phyloP scores from a whole-genome alignment of 2,329 filamentous ascomycete genomes.

The Arthrobotrys entomopaga region DNA sequence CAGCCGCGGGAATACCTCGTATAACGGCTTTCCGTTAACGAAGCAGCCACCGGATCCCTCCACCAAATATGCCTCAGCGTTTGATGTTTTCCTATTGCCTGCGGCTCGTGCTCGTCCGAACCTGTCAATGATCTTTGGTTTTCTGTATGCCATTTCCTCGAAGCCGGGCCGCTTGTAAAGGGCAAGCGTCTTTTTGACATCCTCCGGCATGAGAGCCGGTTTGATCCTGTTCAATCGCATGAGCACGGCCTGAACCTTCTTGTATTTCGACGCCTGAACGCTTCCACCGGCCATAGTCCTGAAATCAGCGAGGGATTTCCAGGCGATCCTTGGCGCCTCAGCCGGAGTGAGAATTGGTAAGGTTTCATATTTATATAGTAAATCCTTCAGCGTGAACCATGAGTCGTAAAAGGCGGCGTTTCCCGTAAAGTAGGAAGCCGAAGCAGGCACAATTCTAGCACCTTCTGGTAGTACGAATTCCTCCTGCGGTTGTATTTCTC shows the following conservation, averaged over 20 bases:
- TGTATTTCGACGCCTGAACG: constrained; percentile 80
- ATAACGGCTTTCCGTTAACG: constrained; percentile 88
- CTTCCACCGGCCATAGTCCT: constrained; percentile 75
- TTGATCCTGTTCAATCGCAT: constrained; percentile 87
- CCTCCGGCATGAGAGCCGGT: constrained; percentile 76
- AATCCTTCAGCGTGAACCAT: constrained; percentile 76
- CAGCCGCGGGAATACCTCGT: constrained; percentile 82
- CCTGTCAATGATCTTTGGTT: constrained; percentile 66
- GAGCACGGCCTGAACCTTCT: constrained; percentile 77
- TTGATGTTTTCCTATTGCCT: constrained; percentile 86
- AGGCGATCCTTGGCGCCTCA: constrained; percentile 78
- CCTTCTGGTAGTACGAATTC: constrained; percentile 31
- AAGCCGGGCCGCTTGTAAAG: constrained; percentile 81
- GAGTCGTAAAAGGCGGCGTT: constrained; percentile 87
- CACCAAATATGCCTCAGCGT: constrained; percentile 85
- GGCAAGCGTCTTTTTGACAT: constrained; percentile 73
- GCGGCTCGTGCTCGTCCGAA: constrained; percentile 81
- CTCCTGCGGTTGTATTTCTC: constrained; percentile 10
- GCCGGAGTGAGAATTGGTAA: constrained; percentile 75
- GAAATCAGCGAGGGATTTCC: constrained; percentile 82
- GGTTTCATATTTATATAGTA: constrained; percentile 76
- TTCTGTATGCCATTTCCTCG: constrained; percentile 66
- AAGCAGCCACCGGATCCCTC: constrained; percentile 91
- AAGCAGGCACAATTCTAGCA: constrained; percentile 73
- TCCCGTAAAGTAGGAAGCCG: constrained; percentile 93